A percentile compares a stretch with the other conserved stretches of the same genome.
Evolutionary conservation across 2,329 filamentous ascomycete genomes (phyloP).

Genomic region (Beauveria sp.): DNA sequence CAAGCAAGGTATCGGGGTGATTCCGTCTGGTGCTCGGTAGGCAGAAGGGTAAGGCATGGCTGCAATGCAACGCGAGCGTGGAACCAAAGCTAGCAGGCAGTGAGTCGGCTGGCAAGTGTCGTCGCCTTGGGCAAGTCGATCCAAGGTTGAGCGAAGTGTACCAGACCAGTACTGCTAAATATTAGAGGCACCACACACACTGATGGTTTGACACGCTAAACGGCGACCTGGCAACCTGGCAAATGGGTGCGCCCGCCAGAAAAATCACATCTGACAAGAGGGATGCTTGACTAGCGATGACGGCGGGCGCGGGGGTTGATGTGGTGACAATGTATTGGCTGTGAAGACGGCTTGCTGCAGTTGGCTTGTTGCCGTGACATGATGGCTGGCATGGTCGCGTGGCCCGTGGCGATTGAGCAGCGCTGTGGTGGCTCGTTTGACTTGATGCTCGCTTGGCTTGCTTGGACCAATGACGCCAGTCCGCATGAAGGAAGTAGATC

Average conservation of each 20-base stretch:
- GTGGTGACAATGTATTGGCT: no score
- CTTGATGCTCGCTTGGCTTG: background rate
- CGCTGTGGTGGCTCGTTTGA: background rate
- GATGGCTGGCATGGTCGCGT: background rate
- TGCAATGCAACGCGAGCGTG: background rate
- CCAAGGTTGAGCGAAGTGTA: background rate
- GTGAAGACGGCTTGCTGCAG: no score
- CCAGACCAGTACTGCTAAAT: no score
- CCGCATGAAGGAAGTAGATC: background rate
- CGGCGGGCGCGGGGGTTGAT: no score
- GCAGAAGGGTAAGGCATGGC: background rate
- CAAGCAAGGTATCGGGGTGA: background rate
- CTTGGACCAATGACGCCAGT: background rate
- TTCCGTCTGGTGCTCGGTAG: background rate
- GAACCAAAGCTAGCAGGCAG: background rate
- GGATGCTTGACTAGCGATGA: no score
- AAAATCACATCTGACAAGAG: no score
- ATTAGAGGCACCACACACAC: background rate
- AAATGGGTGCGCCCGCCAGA: no score
- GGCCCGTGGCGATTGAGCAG: no score
- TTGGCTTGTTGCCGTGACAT: no score
- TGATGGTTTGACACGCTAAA: background rate
- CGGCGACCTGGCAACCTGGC: no score
- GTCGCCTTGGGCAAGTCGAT: background rate
- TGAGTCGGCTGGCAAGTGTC: no score